Base-by-base conservation (phyloP, 495 filamentous ascomycete species). In the Cladorrhinum samala region DNA sequence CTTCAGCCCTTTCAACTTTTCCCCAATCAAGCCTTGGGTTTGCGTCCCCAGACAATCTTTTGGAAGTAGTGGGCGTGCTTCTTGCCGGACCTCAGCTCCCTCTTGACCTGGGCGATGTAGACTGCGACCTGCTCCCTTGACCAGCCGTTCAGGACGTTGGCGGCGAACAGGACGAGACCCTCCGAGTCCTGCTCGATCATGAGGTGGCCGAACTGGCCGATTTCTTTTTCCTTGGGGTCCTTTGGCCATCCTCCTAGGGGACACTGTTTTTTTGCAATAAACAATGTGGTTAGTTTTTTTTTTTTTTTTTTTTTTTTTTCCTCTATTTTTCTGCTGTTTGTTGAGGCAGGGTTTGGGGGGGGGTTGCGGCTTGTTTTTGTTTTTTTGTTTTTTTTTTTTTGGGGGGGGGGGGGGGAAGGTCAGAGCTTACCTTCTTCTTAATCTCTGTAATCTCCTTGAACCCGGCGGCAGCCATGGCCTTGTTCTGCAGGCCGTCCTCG, bases 381-480 rank as follows among this genome's bases (percentile, higher is more conserved):
- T n/a, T n/a, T n/a, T n/a, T n/a, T n/a, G n/a, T n/a, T n/a, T n/a
- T n/a, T n/a, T n/a, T n/a, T n/a, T n/a, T n/a, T n/a, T n/a, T n/a
- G n/a, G n/a, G n/a, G n/a, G n/a, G n/a, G n/a, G n/a, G n/a, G n/a
- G n/a, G n/a, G n/a, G n/a, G n/a, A n/a, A n/a, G n/a, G 53, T 44
- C 23, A n/a, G n/a, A 36, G 4, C n/a, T 7, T 24, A n/a, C n/a
- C 9, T 23, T 33, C 25, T 46, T 25, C 38, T 40, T 19, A 21
- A 38, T 54, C 42, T 49, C 27, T 6, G 27, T 33, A 33, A 33
- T 33, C 27, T 47, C 23, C 11, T 14, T 72, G 44, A 76, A 79
- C 46, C 88, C 74, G 1, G 84, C 74, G 5, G 64, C 63, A 24
- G 82, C 78, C 50, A 89, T 68, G 63, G 33, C 78, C 20, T 27